Evolutionary conservation across 2,329 filamentous ascomycete species (phyloP).

Genomic region (Beauveria varroae): DNA sequence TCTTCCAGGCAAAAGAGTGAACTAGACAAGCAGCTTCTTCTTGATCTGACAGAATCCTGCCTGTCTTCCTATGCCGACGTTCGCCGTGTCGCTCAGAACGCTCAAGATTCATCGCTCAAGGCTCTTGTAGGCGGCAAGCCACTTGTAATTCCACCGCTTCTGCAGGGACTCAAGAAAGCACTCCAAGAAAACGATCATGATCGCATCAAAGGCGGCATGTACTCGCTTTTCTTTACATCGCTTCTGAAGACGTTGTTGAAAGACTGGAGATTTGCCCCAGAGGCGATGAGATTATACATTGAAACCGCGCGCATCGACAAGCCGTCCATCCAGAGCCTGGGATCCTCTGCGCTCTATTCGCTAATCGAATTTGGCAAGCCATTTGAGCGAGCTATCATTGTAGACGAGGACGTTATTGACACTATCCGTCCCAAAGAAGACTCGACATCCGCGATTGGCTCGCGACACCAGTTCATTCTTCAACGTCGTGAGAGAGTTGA

Average conservation of each 20-base stretch:
- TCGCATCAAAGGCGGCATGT: conserved; percentile 90
- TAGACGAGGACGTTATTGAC: conserved; percentile 64
- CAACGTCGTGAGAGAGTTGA: conserved; percentile 73
- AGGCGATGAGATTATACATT: conserved; percentile 85
- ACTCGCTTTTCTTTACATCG: conserved; percentile 81
- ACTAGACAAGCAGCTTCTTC: conserved; percentile 75
- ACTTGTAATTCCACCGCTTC: conserved; percentile 80
- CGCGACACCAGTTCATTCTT: conserved; percentile 62
- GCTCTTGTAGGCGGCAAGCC: conserved; percentile 81
- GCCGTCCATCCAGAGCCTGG: conserved; percentile 85
- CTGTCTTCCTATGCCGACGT: conserved; percentile 93
- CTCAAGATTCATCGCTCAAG: conserved; percentile 89
- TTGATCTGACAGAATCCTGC: conserved; percentile 84
- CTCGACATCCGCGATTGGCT: conserved; percentile 50
- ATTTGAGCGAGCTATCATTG: conserved; percentile 76
- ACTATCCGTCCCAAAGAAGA: conserved; percentile 63
- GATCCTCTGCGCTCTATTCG: conserved; percentile 71
- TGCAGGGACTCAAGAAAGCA: conserved; percentile 70
- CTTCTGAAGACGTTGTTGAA: conserved; percentile 79
- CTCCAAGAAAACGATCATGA: conserved; percentile 76
- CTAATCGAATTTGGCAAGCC: conserved; percentile 89
- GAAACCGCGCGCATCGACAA: conserved; percentile 86
- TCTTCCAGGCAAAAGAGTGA: conserved; percentile 80
- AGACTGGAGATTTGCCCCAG: conserved; percentile 92
- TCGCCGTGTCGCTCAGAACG: conserved; percentile 84